Evolutionary conservation across 78 protist species (phyloP).

Genomic region (Polysphondylium violaceum): DNA sequence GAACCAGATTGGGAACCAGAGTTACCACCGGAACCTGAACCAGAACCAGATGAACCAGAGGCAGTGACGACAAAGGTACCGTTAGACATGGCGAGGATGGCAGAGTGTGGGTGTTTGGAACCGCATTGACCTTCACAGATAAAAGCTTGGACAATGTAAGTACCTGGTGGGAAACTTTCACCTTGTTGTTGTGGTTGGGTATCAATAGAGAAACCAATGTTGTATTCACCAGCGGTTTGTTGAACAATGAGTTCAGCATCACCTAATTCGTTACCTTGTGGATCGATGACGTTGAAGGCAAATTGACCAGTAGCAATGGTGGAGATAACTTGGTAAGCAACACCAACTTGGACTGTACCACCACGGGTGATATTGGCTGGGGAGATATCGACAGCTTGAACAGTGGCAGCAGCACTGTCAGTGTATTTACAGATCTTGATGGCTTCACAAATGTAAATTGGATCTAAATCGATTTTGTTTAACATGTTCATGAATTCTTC

Average conservation of each 20-base stretch:
- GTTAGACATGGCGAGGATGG: conserved; percentile 1
- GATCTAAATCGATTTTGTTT: conserved; percentile 49
- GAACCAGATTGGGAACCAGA: conserved; percentile 17
- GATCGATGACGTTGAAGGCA: conserved; percentile 45
- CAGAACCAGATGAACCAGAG: conserved; percentile 7
- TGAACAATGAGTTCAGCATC: conserved; percentile 48
- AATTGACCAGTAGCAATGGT: conserved; percentile 35
- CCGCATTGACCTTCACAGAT: conserved; percentile 74
- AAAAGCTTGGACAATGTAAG: conserved; percentile 25
- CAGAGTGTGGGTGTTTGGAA: conserved; percentile 35
- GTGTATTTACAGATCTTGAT: conserved; percentile 24
- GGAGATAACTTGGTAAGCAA: conserved; percentile 25
- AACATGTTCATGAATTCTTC: conserved; percentile 41
- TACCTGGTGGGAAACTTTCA: conserved; percentile 59
- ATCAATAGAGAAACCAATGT: conserved; percentile 9
- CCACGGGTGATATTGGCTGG: conserved; percentile 39
- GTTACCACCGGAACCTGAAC: not conserved
- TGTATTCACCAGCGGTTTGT: conserved; percentile 16
- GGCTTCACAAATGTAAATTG: conserved; percentile 49
- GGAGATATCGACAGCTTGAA: not conserved
- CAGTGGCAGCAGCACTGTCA: conserved; percentile 28
- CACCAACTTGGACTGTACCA: conserved; percentile 13
- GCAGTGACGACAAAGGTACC: conserved; percentile 29
- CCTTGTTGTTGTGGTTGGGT: conserved; percentile 11
- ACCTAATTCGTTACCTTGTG: conserved; percentile 52